phyloP scores from a whole-genome alignment of 2,329 filamentous ascomycete species.

The Ceratocystis cacaofunesta region DNA sequence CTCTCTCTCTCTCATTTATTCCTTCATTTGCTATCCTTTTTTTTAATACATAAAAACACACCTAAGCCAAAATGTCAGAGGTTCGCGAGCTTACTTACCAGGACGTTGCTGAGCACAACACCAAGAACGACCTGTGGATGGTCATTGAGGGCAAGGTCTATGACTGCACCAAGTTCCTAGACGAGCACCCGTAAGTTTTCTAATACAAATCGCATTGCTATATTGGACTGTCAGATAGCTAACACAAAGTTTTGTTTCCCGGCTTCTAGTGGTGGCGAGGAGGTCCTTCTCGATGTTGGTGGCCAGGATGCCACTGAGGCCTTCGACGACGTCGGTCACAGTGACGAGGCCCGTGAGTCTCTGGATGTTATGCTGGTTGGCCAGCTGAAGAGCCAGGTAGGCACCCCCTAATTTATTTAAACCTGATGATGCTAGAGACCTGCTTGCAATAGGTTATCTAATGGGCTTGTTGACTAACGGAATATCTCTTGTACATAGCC shows the following conservation, averaged over 20 bases:
- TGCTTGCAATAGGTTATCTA: no score
- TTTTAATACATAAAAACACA: conserved; percentile 6
- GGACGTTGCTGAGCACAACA: conserved; percentile 72
- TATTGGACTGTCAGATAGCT: not conserved
- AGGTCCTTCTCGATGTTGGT: conserved; percentile 89
- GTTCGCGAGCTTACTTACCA: conserved; percentile 51
- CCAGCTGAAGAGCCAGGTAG: conserved; percentile 64
- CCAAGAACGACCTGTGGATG: conserved; percentile 85
- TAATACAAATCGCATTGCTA: not conserved
- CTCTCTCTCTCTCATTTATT: conserved; percentile 7
- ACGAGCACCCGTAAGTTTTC: conserved; percentile 74
- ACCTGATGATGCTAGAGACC: no score
- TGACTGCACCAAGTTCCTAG: conserved; percentile 73
- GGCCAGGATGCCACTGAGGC: conserved; percentile 95
- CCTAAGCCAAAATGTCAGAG: conserved; percentile 23
- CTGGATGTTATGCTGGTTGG: conserved; percentile 64
- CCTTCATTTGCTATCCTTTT: conserved; percentile 8
- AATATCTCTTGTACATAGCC: conserved; percentile 33
- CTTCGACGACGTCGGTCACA: conserved; percentile 98
- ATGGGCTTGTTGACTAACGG: not conserved
- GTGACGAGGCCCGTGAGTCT: conserved; percentile 92
- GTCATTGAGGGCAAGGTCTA: conserved; percentile 97
- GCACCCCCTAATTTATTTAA: conserved; percentile 21
- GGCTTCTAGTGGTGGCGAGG: conserved; percentile 71
- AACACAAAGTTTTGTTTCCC: not conserved